Conservation (phyloP, 345 rosid genomes). For the Lagerstroemia speciosa region DNA sequence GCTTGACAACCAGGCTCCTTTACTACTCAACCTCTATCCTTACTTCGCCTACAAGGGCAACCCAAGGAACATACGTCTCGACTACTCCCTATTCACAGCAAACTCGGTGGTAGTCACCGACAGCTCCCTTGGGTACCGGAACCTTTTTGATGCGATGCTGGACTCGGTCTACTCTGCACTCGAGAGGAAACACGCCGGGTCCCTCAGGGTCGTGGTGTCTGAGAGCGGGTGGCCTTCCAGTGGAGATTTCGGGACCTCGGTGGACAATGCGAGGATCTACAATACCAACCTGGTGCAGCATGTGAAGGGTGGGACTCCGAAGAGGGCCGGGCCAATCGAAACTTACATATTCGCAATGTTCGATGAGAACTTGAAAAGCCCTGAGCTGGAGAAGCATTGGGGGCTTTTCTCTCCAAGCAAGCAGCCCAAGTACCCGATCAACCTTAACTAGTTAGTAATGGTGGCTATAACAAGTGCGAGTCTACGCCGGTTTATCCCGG, state of each 20-base stretch:
- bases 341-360: constrained; percentile 57
- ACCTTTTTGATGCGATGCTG: constrained; percentile 44
- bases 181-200: constrained; percentile 40
- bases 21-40: constrained; percentile 39
- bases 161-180: constrained; percentile 45
- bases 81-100: constrained; percentile 31
- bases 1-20: constrained; percentile 26
- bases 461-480: not conserved
- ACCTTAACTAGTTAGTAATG: constrained; percentile 20
- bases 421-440: constrained; percentile 38
- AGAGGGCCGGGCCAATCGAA: constrained; percentile 39
- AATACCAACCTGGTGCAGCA: constrained; percentile 44
- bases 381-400: constrained; percentile 40
- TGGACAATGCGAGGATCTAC: constrained; percentile 45
- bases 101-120: constrained; percentile 13
- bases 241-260: constrained; percentile 32
- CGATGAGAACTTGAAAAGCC: constrained; percentile 41
- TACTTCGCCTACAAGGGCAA: constrained; percentile 23
- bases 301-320: constrained; percentile 37
- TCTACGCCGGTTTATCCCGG: not conserved
- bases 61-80: constrained; percentile 14
- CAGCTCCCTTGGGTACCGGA: constrained; percentile 20
- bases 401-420: constrained; percentile 44
- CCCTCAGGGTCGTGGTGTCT: constrained; percentile 41
- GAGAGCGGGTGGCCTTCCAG: constrained; percentile 62